Percentiles rank a stretch among this genome's conserved stretches.
Conservation (phyloP, 2,329 filamentous ascomycete genomes). For the Fusarium dlaminii region DNA sequence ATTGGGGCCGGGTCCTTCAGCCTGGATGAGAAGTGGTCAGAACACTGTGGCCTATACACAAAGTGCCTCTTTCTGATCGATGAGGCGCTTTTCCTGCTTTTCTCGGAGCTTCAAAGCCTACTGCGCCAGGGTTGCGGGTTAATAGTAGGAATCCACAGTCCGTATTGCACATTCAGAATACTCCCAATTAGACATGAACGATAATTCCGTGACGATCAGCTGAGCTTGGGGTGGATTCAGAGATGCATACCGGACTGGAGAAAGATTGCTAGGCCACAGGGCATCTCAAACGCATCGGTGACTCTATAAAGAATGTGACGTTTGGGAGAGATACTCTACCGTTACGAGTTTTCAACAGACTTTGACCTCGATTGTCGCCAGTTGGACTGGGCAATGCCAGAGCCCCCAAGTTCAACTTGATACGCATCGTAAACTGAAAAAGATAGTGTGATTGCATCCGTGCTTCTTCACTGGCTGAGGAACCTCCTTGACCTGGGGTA, state of each 20-base stretch:
- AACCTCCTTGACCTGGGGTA: not conserved
- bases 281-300: not conserved
- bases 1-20: constrained; percentile 83
- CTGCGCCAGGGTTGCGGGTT: not conserved
- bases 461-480: too few relatives aligned
- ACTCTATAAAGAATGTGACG: not conserved
- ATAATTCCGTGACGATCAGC: not conserved
- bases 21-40: constrained; percentile 68
- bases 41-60: constrained; percentile 63
- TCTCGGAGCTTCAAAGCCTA: not conserved
- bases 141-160: not conserved
- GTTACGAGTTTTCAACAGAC: not conserved
- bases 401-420: not conserved
- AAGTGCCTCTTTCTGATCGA: not conserved
- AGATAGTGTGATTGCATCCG: not conserved
- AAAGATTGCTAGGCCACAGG: not conserved
- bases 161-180: not conserved
- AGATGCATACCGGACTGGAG: not conserved
- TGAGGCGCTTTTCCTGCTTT: not conserved
- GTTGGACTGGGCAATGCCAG: not conserved
- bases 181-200: not conserved
- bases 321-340: not conserved
- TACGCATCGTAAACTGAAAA: too few relatives aligned
- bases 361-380: not conserved
- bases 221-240: too few relatives aligned